Evolutionary conservation across 2,329 filamentous ascomycete species (phyloP).

Genomic region (Cryphonectria radicalis): DNA sequence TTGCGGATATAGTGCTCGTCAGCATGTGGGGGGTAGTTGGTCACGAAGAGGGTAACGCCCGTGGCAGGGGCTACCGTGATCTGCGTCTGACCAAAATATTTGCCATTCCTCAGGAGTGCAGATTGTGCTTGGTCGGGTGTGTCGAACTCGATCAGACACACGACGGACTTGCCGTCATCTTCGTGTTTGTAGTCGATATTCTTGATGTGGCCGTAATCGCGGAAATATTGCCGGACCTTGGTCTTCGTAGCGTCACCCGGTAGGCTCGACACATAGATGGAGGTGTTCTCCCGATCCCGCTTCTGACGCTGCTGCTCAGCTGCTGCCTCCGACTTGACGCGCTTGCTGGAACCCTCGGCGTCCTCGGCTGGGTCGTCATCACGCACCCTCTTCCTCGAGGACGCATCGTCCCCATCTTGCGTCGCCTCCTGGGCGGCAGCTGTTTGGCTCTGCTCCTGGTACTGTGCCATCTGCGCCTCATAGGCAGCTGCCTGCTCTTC

Average conservation of each 20-base stretch:
- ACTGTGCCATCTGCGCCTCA: conserved; percentile 50
- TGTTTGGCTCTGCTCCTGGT: conserved; percentile 39
- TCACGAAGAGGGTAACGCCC: conserved; percentile 82
- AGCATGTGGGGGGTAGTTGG: conserved; percentile 82
- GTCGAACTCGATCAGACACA: conserved; percentile 85
- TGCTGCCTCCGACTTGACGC: conserved; percentile 55
- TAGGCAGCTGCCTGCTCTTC: conserved; percentile 66
- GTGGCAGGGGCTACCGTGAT: conserved; percentile 77
- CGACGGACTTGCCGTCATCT: conserved; percentile 61
- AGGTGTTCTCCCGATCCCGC: conserved; percentile 89
- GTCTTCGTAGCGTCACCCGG: conserved; percentile 71
- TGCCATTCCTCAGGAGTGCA: conserved; percentile 80
- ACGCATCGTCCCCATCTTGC: conserved; percentile 39
- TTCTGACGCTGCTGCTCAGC: conserved; percentile 54
- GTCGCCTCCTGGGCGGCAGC: conserved; percentile 41
- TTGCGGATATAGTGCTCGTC: conserved; percentile 72
- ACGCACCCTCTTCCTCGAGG: conserved; percentile 73
- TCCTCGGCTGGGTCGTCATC: conserved; percentile 58
- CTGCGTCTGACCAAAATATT: conserved; percentile 73
- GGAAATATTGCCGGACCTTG: conserved; percentile 86
- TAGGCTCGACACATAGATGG: conserved; percentile 78
- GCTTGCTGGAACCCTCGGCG: conserved; percentile 66
- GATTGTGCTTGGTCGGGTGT: conserved; percentile 78
- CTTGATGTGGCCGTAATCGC: conserved; percentile 84
- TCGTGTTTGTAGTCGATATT: conserved; percentile 72